Evolutionary conservation across 177 flowering plant genomes (phyloP), one percentile per base, ranked within the genome.

Genomic region (Vitis hybrid): DNA sequence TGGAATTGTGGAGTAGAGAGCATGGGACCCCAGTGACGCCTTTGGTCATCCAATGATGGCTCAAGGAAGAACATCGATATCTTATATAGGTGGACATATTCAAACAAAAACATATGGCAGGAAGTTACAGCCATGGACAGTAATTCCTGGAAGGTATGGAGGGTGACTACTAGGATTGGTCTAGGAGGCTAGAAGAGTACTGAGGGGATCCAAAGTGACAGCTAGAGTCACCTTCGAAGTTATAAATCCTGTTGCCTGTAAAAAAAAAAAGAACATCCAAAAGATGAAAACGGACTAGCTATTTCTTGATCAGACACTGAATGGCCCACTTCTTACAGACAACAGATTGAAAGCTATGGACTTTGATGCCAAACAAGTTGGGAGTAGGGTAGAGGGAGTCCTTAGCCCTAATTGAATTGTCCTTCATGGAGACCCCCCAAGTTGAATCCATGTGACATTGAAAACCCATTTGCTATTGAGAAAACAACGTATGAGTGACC

Each of bases 381-480:
- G 59, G 39, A 26, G 16, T 18, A 45, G 64, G 69, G 62, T n/a
- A 52, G 5, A 11, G 12, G 52, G 56, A 49, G 73, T 62, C 70
- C 67, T 52, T 19, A 58, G 68, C 76, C 50, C 69, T 74, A 48
- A 68, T 64, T 68, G 72, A 69, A 55, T 69, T 70, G 77, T 75
- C 74, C 71, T 66, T 60, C 51, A 5, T 14, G 56, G 45, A 48
- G 5, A 55, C 50, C 26, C 55, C 22, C 61, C 66, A 61, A 70
- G 62, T 70, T 70, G 58, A 66, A 51, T 62, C 70, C 74, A 70
- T 66, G 71, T 66, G 74, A 70, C 71, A 66, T 49, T 75, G 51
- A 66, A 75, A 70, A n/a, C 57, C 50, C 52, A 68, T 66, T 9
- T 63, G 52, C 39, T 13, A 16, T 33, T 26, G 10, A 62, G 4